Evolutionary conservation across 1,284 basidiomycete genomes (phyloP), one percentile per base, ranked within the genome.

Genomic region (Tilletia walkeri): DNA sequence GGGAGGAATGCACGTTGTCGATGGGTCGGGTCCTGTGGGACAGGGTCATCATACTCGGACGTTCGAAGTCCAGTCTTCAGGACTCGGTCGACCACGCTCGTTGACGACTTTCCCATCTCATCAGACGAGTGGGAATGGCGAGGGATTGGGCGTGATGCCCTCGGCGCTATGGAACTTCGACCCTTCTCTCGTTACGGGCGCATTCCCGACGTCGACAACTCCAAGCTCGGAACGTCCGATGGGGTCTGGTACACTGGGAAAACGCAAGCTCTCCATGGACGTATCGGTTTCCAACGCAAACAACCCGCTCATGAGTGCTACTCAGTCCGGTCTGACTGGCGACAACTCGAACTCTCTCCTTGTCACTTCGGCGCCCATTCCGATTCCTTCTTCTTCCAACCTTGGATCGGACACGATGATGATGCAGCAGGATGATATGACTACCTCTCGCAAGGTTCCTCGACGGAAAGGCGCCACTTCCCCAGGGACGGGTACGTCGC

Each of bases 211-310:
- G 30, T 39, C 36, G 59, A 24, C 59, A 63, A 12, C 7, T 6
- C n/a, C 38, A 16, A 16, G 30, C 16, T 38, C 59, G 6, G 24
- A 56, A 20, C 54, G 54, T 4, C 59, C 7, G 16, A 38, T 36
- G 6, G 36, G 38, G 18, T 63, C 59, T 3, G 59, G 36, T 7
- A 39, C 59, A 39, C 59, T 63, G 7, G 59, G 59, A 3, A 63
- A 63, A 16, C 59, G 59, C 4, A 63, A 63, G 36, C 9, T 56
- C 24, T 56, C 54, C n/a, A 30, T 56, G 20, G 54, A 56, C 12
- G 12, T 56, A 5, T n/a, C 6, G 9, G 9, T 9, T 7, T 45
- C 41, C 9, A 45, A 45, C 41, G 41, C 6, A 3, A 14, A 45
- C 24, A 14, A 5, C 6, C 12, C 54, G 24, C 34, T 56, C 54